These are phyloP conservation scores for Penicillium sp. DNA, from an alignment of 2,329 filamentous ascomycete species.

Conservation along the genomic window DNA sequence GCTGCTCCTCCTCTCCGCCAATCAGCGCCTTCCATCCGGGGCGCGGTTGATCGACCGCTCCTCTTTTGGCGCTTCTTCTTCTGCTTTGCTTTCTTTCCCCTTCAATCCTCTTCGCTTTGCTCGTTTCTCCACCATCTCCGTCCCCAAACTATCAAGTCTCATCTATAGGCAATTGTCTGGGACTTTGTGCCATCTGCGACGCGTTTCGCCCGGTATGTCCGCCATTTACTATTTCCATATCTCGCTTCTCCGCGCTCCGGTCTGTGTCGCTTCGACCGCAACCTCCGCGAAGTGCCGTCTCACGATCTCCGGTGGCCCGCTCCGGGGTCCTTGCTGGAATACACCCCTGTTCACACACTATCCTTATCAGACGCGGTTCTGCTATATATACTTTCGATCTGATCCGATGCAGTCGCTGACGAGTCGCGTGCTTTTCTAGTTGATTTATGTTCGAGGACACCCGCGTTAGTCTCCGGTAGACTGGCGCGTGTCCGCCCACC, in stretches of 20 bases:
- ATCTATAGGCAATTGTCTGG: slow-evolving; percentile 1
- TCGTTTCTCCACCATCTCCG: slow-evolving; percentile 17
- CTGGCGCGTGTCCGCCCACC: slow-evolving; percentile 30
- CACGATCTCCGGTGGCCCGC: not conserved
- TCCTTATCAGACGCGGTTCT: not conserved
- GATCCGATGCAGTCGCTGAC: slow-evolving; percentile 23
- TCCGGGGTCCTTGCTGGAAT: not conserved
- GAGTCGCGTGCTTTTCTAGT: slow-evolving; percentile 27
- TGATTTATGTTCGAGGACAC: slow-evolving; percentile 26
- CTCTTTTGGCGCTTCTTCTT: slow-evolving; percentile 39
- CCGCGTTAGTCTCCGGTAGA: slow-evolving; percentile 34
- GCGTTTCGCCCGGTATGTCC: slow-evolving; percentile 30
- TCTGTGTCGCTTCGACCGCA: slow-evolving; percentile 18
- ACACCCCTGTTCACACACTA: not conserved
- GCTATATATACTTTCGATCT: slow-evolving; percentile 1
- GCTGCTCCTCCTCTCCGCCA: slow-evolving; percentile 48
- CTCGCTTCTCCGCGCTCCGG: slow-evolving; percentile 15
- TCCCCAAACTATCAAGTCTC: not conserved
- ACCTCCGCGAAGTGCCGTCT: slow-evolving; percentile 6
- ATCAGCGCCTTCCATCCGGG: slow-evolving; percentile 37
- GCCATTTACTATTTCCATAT: slow-evolving; percentile 10
- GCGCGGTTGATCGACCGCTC: slow-evolving; percentile 47
- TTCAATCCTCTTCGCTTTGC: slow-evolving; percentile 17
- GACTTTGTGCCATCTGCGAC: slow-evolving; percentile 13
- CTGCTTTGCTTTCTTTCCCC: slow-evolving; percentile 19